Base-by-base conservation (phyloP, 163 green algal species). In the Trebouxiophyceae sp. region DNA sequence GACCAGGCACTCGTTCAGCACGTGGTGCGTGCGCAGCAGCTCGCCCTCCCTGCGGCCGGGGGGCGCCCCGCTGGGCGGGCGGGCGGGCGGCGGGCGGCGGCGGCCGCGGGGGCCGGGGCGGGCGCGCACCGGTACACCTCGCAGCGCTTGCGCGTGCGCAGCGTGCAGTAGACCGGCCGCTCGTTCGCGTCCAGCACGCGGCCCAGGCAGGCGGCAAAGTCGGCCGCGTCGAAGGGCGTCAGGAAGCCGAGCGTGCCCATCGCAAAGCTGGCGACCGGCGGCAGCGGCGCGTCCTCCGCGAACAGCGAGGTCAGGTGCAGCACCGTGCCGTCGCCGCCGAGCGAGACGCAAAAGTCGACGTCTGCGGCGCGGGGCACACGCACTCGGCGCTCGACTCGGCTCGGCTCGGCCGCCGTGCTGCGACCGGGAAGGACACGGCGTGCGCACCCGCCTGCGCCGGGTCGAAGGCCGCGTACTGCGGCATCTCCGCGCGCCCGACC, bases 231-330 rank as follows among this genome's bases (percentile, higher is more conserved):
- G 73, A 96, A 97, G 28, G 88, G 86, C 4, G 91, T 97, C 30
- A 93, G 70, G 69, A 91, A 93, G 34, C 83, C 81, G 19, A 97
- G 79, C 3, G 87, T 92, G 32, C 91, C 91, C 91, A 97, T 97
- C 16, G 87, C 83, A 63, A 97, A 96, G 73, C 68, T 84, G 30
- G 95, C 75, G 4, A 91, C 75, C 0, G 89, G 91, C 19, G 91
- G 89, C 71, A 97, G 70, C 2, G 91, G 86, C 32, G 66, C 59
- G 67, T 92, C 84, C 57, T 84, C 29, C 0, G 44, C 32, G 68
- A 97, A 96, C 55, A 97, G 77, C 0, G 77, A 87, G 1, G 86
- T 82, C 45, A 96, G 66, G 72, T 95, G 86, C 5, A 95, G 84
- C 54, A 96, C 85, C 0, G 83, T 86, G 55, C 80, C 83, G 45